Percentiles rank a stretch among this genome's conserved stretches.
Conservation (phyloP, 768 basidiomycete species). For the Sporobolomyces phaffii region DNA sequence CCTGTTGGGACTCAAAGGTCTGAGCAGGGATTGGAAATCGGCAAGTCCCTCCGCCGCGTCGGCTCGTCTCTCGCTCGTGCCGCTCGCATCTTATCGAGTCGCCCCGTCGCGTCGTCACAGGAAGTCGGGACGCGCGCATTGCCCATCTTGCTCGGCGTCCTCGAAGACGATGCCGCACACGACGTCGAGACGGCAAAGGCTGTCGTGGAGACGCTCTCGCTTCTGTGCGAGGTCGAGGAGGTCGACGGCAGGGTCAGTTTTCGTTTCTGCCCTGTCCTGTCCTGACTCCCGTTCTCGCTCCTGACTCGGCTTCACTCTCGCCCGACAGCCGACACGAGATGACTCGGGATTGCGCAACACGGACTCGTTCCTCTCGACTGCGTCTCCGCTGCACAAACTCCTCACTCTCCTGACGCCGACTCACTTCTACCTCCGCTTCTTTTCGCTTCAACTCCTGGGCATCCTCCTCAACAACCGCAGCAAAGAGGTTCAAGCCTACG, state of each 20-base stretch:
- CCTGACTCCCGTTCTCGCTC: not conserved
- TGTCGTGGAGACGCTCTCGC: conserved; percentile 76
- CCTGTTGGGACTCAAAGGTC: conserved; percentile 86
- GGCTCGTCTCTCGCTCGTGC: too few species aligned
- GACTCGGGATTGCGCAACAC: conserved; percentile 66
- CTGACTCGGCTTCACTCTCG: not conserved
- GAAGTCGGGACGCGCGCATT: conserved; percentile 78
- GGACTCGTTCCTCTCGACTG: conserved; percentile 66
- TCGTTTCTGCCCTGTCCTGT: not conserved
- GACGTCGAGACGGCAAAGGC: conserved; percentile 91
- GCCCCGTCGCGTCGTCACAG: conserved; percentile 33
- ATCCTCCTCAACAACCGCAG: conserved; percentile 75
- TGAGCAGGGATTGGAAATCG: conserved; percentile 80
- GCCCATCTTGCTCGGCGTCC: conserved; percentile 67
- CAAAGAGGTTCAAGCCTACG: conserved; percentile 77
- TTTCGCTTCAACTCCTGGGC: conserved; percentile 72
- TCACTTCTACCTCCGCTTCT: conserved; percentile 79
- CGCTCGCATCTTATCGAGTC: not conserved
- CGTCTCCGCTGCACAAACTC: conserved; percentile 66
- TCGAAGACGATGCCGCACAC: conserved; percentile 79
- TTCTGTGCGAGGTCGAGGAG: conserved; percentile 69
- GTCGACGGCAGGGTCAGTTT: conserved; percentile 41
- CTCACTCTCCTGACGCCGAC: conserved; percentile 68
- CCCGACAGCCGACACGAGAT: conserved; percentile 10
- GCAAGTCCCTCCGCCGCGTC: conserved; percentile 37